Percentiles rank a stretch among this genome's conserved stretches.
phyloP scores from a whole-genome alignment of 306 rosid species.

The Prunus campanulata region DNA sequence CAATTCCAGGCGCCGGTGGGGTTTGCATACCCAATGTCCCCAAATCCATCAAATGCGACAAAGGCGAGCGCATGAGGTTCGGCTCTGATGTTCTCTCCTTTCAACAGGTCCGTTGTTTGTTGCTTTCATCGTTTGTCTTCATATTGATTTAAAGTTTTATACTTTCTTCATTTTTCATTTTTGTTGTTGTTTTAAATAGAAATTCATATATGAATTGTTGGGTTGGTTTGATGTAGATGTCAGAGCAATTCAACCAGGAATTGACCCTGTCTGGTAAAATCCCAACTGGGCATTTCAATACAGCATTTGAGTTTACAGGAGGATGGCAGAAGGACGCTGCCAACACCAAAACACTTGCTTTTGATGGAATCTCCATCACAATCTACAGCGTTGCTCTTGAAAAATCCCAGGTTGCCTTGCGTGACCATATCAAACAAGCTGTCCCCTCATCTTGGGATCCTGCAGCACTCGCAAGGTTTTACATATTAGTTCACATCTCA shows the following conservation, averaged over 20 bases:
- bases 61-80: slow-evolving; percentile 79
- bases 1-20: slow-evolving; percentile 61
- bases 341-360: slow-evolving; percentile 70
- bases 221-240: slow-evolving; percentile 51
- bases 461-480: slow-evolving; percentile 68
- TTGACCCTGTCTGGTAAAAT: slow-evolving; percentile 75
- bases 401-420: slow-evolving; percentile 57
- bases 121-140: not conserved
- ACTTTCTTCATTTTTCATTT: not conserved
- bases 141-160: not conserved
- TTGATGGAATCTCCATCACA: slow-evolving; percentile 66
- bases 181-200: not conserved
- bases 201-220: not conserved
- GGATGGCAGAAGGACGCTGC: slow-evolving; percentile 92
- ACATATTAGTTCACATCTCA: not conserved
- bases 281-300: slow-evolving; percentile 77
- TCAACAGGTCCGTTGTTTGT: slow-evolving; percentile 52
- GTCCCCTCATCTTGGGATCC: slow-evolving; percentile 93
- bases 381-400: slow-evolving; percentile 69
- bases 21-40: slow-evolving; percentile 63
- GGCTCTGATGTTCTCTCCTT: slow-evolving; percentile 75
- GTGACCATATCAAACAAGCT: slow-evolving; percentile 64
- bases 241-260: slow-evolving; percentile 85
- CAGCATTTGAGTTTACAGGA: slow-evolving; percentile 65
- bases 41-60: slow-evolving; percentile 76